phyloP scores from a whole-genome alignment of 306 rosid species.

The Quercus wislizeni region DNA sequence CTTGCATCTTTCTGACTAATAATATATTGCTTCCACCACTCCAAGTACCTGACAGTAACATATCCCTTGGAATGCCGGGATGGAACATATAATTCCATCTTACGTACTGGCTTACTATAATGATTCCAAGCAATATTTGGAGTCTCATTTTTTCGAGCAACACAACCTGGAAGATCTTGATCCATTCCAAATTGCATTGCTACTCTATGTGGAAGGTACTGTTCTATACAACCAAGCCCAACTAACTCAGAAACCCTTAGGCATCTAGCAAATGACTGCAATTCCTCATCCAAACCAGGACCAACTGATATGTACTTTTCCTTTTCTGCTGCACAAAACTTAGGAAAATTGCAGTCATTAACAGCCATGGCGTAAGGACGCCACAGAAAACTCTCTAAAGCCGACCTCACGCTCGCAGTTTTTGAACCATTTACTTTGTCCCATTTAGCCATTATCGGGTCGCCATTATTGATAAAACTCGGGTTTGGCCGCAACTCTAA shows the following conservation, averaged over 20 bases:
- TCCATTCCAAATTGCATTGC: slow-evolving; percentile 62
- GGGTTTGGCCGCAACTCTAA: slow-evolving; percentile 1
- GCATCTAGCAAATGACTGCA: slow-evolving; percentile 27
- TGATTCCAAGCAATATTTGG: slow-evolving; percentile 29
- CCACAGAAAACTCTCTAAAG: slow-evolving; percentile 36
- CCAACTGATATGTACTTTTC: slow-evolving; percentile 21
- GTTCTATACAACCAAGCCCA: slow-evolving; percentile 34
- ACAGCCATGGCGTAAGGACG: slow-evolving; percentile 33
- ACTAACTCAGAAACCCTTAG: slow-evolving; percentile 37
- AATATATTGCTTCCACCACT: neutral
- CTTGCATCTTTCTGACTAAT: neutral
- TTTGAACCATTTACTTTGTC: neutral
- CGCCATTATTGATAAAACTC: neutral
- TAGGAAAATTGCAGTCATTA: slow-evolving; percentile 12
- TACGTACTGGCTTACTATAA: slow-evolving; percentile 12
- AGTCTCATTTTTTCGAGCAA: neutral
- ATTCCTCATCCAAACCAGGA: slow-evolving; percentile 8
- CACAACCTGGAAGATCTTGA: slow-evolving; percentile 44
- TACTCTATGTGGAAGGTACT: slow-evolving; percentile 52
- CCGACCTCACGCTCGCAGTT: neutral
- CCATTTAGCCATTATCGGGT: slow-evolving; percentile 28
- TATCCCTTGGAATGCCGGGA: slow-evolving; percentile 28
- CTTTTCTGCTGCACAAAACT: slow-evolving; percentile 24
- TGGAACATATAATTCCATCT: slow-evolving; percentile 26
- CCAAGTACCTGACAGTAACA: too few relatives aligned